Base-by-base conservation (phyloP, 1,284 basidiomycete species). In the Malassezia sp. region DNA sequence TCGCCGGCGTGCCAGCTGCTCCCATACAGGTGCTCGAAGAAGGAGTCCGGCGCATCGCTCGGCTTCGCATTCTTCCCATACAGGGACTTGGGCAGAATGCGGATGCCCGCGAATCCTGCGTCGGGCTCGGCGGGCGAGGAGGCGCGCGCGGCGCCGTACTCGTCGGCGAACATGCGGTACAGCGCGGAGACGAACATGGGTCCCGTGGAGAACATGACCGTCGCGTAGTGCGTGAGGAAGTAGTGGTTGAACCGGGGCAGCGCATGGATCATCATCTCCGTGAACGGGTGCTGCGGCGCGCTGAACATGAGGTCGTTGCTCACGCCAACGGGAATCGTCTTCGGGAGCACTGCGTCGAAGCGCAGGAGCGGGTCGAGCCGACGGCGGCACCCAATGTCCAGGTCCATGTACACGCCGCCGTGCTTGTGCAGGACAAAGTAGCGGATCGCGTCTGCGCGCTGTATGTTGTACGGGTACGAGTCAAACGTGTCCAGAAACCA, bases 121-220 rank as follows among this genome's bases (percentile, higher is more conserved):
- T 26, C 84, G 76, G 23, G 81, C 79, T 74, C 83, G 88, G 49
- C 85, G 75, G 45, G 84, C 81, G 71, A 88, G 85, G 71, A 91
- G 81, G 17, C 84, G 79, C 2, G 85, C 85, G 20, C 95, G 72
- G 74, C 89, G 86, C 86, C 90, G 87, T 70, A 87, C 82, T 47
- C 59, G 31, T 58, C 58, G 41, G 59, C 61, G 29, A 53, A 65
- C 34, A 61, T 38, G 14, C 62, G 59, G 42, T 63, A 68, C 14
- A 60, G 52, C 5, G 67, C 68, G 11, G 63, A 67, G 29, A 71
- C 56, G 49, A 69, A 69, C 73, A 73, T 74, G 24, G 73, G 75
- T 1, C 91, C 91, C 0, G 93, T 97, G 38, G 87, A 88, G 75
- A 97, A 97, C 91, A 97, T 97, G 74, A 97, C 91, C 27, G 91